Base-by-base conservation (phyloP, 257 asterid genomes). In the Lycium ferocissimum region DNA sequence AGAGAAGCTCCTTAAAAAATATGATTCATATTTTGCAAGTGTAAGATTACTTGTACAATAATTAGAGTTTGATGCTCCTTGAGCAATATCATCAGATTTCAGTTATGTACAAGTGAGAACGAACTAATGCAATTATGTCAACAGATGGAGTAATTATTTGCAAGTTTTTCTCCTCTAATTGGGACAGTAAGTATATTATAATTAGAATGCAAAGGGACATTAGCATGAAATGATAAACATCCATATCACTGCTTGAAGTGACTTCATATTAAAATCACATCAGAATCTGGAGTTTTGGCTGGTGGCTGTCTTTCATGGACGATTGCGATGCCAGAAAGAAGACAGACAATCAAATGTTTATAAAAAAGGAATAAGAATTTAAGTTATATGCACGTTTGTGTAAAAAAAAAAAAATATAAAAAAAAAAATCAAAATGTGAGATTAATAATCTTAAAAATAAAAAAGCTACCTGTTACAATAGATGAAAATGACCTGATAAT, bases 221-320 rank as follows among this genome's bases (percentile, higher is more conserved):
- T 78, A 78, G 65, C 82, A 26, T 53, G 65, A 78, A 1, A 53
- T 53, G 18, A 26, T 53, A 14, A 53, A 53, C 45, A 78, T 7
- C 40, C 47, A 51, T 53, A 76, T 51, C 38, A 54, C 35, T 6
- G 63, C 26, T 51, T 76, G 47, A 51, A 53, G 47, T 26, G 26
- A 53, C 43, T 26, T 51, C 63, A 13, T 76, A 26, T 13, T 51
- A 78, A 53, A 76, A 53, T 53, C 82, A 26, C 26, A 86, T 84
- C 83, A 84, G 87, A 85, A 88, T 91, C 91, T 85, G 18, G 47
- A 86, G 43, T 87, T 89, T 89, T 91, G 92, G 92, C 88, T 83
- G 57, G 49, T 89, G 91, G 90, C 92, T 92, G 92, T 89, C 91
- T 85, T 85, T 83, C 88, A 69, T 82, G 43, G 43, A 40, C 79